Evolutionary conservation across 345 rosid species (phyloP).

Genomic region (Eucalyptus globulus): DNA sequence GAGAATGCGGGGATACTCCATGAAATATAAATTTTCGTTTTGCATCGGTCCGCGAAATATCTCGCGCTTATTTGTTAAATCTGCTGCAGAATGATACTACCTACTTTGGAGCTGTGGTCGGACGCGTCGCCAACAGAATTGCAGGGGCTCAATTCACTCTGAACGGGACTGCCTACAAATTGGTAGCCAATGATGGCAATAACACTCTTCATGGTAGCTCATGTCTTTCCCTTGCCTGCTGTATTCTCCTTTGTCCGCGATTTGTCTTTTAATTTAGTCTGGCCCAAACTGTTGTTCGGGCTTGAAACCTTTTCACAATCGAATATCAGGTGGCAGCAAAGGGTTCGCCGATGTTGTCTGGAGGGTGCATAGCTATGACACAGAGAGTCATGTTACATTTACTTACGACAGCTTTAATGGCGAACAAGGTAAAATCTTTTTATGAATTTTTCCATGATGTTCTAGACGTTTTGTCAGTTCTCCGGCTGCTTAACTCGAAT

Average conservation of each 20-base stretch:
- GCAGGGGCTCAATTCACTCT: constrained; percentile 45
- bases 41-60: not conserved
- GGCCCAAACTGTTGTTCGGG: not conserved
- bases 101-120: constrained; percentile 77
- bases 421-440: constrained; percentile 40
- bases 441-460: not conserved
- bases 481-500: not conserved
- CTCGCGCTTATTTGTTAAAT: not conserved
- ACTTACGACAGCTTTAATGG: constrained; percentile 56
- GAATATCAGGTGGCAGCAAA: constrained; percentile 45
- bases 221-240: not conserved
- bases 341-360: constrained; percentile 66
- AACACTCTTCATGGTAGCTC: constrained; percentile 69
- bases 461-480: not conserved
- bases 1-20: not conserved
- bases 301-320: not conserved
- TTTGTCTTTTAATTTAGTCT: not conserved
- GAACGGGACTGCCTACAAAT: constrained; percentile 42
- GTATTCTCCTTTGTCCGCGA: not conserved
- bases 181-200: constrained; percentile 53
- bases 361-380: constrained; percentile 26
- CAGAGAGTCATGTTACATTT: constrained; percentile 34
- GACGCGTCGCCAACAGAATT: constrained; percentile 85
- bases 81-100: constrained; percentile 44
- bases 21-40: not conserved